phyloP scores from a whole-genome alignment of 2,329 filamentous ascomycete genomes.

The Ceratocystis colombiana region DNA sequence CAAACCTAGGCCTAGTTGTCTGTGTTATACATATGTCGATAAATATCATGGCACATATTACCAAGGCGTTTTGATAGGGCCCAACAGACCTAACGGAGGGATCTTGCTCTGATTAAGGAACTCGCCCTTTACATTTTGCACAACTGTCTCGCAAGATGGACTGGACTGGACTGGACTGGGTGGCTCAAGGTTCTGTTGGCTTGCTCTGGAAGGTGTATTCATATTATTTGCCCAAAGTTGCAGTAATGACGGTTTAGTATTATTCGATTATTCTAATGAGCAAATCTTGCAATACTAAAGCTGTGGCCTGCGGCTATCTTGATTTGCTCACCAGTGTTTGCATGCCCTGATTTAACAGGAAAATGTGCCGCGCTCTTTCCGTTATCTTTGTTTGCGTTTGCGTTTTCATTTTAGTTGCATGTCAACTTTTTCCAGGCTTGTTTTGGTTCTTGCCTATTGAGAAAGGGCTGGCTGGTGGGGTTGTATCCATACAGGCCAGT shows the following conservation, averaged over 20 bases:
- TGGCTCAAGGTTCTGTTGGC: background rate
- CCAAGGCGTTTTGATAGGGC: slow-evolving; percentile 7
- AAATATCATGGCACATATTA: background rate
- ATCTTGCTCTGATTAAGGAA: no score
- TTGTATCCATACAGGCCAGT: background rate
- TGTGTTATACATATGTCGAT: no score
- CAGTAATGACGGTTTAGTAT: background rate
- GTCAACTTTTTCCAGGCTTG: no score
- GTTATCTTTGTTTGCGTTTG: no score
- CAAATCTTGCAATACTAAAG: background rate
- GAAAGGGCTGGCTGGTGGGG: background rate
- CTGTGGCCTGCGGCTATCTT: background rate
- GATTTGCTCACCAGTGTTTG: background rate
- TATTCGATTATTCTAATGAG: background rate
- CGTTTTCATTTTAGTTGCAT: no score
- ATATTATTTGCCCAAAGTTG: background rate
- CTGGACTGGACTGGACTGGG: background rate
- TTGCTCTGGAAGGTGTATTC: background rate
- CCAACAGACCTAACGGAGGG: background rate
- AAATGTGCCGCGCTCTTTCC: no score
- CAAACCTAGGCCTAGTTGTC: background rate
- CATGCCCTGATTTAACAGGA: no score
- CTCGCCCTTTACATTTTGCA: background rate
- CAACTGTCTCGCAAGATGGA: background rate
- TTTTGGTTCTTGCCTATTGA: no score